Percentiles rank a stretch among this genome's conserved stretches.
Evolutionary conservation across 106 monocot genomes (phyloP).

Genomic region (Acorus gramineus): DNA sequence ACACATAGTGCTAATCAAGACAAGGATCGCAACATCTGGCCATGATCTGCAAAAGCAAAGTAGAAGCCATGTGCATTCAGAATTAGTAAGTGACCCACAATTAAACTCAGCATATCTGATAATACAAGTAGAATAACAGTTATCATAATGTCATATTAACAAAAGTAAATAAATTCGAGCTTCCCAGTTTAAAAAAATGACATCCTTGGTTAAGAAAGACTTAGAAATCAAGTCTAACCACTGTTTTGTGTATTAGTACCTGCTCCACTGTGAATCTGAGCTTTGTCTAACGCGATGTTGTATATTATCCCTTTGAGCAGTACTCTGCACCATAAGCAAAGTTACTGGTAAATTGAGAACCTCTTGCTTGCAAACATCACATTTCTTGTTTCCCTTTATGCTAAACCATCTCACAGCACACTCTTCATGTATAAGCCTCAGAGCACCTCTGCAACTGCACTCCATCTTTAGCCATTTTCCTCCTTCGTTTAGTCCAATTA

Average conservation of each 20-base stretch:
- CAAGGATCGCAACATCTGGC: constrained; percentile 31
- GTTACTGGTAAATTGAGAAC: constrained; percentile 49
- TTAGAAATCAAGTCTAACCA: background rate
- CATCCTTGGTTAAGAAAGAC: background rate
- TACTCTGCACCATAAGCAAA: constrained; percentile 25
- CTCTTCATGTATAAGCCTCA: constrained; percentile 38
- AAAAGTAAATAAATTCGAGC: background rate
- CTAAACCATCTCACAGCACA: constrained; percentile 61
- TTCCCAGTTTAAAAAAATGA: background rate
- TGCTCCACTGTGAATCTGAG: constrained; percentile 6
- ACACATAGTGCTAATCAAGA: constrained; percentile 39
- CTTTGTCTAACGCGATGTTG: constrained; percentile 8
- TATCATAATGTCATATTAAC: background rate
- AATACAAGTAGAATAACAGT: no score
- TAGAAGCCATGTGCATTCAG: no score
- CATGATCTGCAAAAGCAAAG: constrained; percentile 16
- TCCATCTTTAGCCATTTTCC: constrained; percentile 50
- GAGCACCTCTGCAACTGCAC: constrained; percentile 45
- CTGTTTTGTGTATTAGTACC: constrained; percentile 7
- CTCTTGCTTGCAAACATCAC: constrained; percentile 45
- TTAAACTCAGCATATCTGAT: no score
- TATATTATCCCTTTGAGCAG: constrained; percentile 13
- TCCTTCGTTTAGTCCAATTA: constrained; percentile 28
- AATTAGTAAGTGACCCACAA: no score
- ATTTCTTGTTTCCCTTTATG: constrained; percentile 35